Evolutionary conservation across 179 eudicot genomes (phyloP).

Genomic region (Spinacia oleracea): DNA sequence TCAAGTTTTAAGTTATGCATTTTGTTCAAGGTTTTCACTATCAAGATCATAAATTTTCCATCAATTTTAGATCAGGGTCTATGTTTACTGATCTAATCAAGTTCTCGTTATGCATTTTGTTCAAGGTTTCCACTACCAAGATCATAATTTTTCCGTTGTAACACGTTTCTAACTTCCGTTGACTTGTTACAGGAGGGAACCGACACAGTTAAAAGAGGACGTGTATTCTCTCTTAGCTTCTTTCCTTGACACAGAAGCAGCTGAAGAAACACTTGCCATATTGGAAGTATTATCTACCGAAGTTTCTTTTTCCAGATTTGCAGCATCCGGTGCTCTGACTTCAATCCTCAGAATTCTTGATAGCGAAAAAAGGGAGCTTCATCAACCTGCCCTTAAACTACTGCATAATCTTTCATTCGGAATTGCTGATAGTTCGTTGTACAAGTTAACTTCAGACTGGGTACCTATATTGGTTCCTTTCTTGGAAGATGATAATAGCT

Average conservation of each 20-base stretch:
- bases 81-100: not conserved
- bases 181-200: constrained; percentile 40
- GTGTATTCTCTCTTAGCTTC: constrained; percentile 52
- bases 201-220: constrained; percentile 41
- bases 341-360: constrained; percentile 51
- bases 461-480: constrained; percentile 36
- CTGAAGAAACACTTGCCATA: constrained; percentile 54
- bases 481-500: constrained; percentile 43
- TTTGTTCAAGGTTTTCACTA: not conserved
- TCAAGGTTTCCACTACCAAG: not conserved
- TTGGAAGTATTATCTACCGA: constrained; percentile 48
- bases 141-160: not conserved
- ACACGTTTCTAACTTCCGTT: constrained; percentile 11
- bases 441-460: constrained; percentile 32
- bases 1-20: not conserved
- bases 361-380: constrained; percentile 36
- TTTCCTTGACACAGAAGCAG: constrained; percentile 48
- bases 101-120: not conserved
- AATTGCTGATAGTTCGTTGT: constrained; percentile 32
- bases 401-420: constrained; percentile 51
- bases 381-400: constrained; percentile 51
- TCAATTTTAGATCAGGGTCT: not conserved
- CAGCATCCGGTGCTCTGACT: constrained; percentile 44
- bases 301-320: constrained; percentile 35
- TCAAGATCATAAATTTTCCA: not conserved